phyloP scores from a whole-genome alignment of 495 filamentous ascomycete genomes.

The Cudoniella acicularis region DNA sequence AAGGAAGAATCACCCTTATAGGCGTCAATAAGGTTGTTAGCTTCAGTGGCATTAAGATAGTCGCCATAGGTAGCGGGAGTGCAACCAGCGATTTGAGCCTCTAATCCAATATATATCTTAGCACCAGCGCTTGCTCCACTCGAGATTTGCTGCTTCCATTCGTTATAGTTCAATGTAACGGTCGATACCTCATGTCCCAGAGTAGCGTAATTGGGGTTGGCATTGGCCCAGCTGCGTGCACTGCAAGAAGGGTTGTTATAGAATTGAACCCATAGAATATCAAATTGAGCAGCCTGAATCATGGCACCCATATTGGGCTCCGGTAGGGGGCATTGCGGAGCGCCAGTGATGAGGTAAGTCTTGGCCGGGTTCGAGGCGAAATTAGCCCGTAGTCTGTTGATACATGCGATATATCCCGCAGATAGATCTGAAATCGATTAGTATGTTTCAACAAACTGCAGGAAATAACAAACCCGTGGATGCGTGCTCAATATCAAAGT shows the following conservation, averaged over 20 bases:
- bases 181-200: slow-evolving; percentile 12
- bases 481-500: slow-evolving; percentile 50
- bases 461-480: slow-evolving; percentile 38
- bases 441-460: slow-evolving; percentile 4
- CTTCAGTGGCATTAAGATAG: slow-evolving; percentile 41
- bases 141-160: slow-evolving; percentile 32
- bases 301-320: slow-evolving; percentile 50
- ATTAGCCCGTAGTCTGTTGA: slow-evolving; percentile 40
- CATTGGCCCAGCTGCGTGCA: slow-evolving; percentile 40
- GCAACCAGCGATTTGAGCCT: slow-evolving; percentile 27
- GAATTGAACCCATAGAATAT: slow-evolving; percentile 67
- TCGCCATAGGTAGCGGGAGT: slow-evolving; percentile 33
- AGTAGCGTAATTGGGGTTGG: slow-evolving; percentile 37
- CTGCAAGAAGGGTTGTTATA: slow-evolving; percentile 46
- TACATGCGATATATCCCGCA: slow-evolving; percentile 40
- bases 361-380: slow-evolving; percentile 39
- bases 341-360: slow-evolving; percentile 52
- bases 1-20: slow-evolving; percentile 52
- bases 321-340: slow-evolving; percentile 53
- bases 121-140: slow-evolving; percentile 33
- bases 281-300: slow-evolving; percentile 49
- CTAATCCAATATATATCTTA: slow-evolving; percentile 41
- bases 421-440: slow-evolving; percentile 35
- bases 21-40: slow-evolving; percentile 41
- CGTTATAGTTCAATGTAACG: slow-evolving; percentile 23